These are phyloP conservation scores for Boletellus deceptivus DNA, from an alignment of 1,284 basidiomycete genomes.

Conservation along the genomic window DNA sequence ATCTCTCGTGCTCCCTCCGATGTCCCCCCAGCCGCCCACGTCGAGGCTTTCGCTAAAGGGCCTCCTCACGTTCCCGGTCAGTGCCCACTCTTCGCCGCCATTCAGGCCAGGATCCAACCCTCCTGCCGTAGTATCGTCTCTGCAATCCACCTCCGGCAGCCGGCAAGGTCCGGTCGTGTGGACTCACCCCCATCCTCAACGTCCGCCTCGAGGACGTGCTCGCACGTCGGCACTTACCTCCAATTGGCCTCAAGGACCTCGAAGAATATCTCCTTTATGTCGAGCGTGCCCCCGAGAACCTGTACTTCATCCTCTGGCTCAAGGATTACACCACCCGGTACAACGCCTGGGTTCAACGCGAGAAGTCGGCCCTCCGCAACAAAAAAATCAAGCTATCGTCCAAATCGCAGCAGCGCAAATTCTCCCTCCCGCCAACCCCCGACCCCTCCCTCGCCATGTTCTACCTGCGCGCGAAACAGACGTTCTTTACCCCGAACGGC, in stretches of 20 bases:
- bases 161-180: conserved; percentile 61
- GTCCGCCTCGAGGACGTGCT: conserved; percentile 68
- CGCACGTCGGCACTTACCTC: conserved; percentile 67
- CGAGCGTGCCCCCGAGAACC: conserved; percentile 65
- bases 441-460: conserved; percentile 63
- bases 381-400: conserved; percentile 22
- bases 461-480: conserved; percentile 72
- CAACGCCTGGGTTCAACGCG: conserved; percentile 50
- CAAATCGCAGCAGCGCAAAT: conserved; percentile 23
- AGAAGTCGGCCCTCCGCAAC: conserved; percentile 39
- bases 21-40: conserved; percentile 42
- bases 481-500: conserved; percentile 67
- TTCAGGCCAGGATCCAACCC: not conserved
- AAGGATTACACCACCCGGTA: conserved; percentile 63
- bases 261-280: conserved; percentile 79
- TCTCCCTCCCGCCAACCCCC: conserved; percentile 40
- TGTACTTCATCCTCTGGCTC: conserved; percentile 77
- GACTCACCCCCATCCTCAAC: conserved; percentile 56
- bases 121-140: conserved; percentile 47
- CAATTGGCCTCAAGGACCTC: conserved; percentile 74
- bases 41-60: conserved; percentile 44
- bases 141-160: conserved; percentile 67
- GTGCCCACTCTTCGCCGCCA: not conserved
- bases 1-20: conserved; percentile 1
- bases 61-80: conserved; percentile 49